These are phyloP conservation scores for Aeminium ludgeri DNA, from an alignment of 495 filamentous ascomycete genomes.

Conservation along the genomic window DNA sequence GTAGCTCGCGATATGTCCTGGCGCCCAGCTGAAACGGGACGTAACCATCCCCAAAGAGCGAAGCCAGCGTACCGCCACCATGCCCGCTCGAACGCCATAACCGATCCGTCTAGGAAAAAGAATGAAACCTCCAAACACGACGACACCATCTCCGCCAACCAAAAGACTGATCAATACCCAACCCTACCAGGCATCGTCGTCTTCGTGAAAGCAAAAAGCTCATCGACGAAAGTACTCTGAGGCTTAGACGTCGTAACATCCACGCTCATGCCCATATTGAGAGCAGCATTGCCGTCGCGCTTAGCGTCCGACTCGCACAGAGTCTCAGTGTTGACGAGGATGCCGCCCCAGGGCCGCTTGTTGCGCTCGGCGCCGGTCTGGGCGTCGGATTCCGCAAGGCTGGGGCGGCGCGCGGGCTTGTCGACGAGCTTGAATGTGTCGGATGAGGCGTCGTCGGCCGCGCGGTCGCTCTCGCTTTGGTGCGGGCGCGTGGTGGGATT, in stretches of 20 bases:
- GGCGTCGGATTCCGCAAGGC: not conserved
- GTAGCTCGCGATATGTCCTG: too few species aligned
- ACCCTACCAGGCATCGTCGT: not conserved
- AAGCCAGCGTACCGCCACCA: too few species aligned
- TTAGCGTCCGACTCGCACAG: slow-evolving; percentile 15
- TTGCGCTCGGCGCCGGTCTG: not conserved
- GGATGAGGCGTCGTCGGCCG: not conserved
- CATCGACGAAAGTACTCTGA: slow-evolving; percentile 22
- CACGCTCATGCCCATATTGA: slow-evolving; percentile 7
- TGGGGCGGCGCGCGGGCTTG: not conserved
- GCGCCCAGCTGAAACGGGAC: too few species aligned
- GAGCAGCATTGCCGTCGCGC: slow-evolving; percentile 4
- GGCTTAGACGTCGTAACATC: slow-evolving; percentile 17
- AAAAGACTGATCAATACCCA: too few species aligned
- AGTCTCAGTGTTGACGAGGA: slow-evolving; percentile 18
- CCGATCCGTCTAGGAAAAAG: too few species aligned
- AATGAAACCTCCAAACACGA: too few species aligned
- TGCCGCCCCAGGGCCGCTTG: slow-evolving; percentile 14
- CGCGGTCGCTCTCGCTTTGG: slow-evolving; percentile 5
- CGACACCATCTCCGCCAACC: too few species aligned
- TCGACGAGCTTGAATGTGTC: slow-evolving; percentile 13
- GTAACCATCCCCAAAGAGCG: too few species aligned
- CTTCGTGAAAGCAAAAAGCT: slow-evolving; percentile 9
- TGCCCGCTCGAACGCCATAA: too few species aligned
- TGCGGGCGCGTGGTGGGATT: slow-evolving; percentile 1